These are phyloP conservation scores for Naematelia aurantialba DNA, from an alignment of 768 basidiomycete genomes.

Conservation along the genomic window DNA sequence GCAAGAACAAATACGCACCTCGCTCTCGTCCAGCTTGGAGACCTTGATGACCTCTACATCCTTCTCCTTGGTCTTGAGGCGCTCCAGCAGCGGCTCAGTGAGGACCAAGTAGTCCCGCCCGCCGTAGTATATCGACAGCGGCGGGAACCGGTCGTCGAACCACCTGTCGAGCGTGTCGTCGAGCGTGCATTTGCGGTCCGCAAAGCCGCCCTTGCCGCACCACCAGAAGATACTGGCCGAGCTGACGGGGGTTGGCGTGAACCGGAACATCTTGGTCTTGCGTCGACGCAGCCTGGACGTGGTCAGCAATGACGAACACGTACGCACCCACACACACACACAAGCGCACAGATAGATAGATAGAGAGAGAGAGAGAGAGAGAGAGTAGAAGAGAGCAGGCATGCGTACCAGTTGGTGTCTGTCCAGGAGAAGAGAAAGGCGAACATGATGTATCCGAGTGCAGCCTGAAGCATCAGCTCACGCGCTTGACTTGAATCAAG, in stretches of 20 bases:
- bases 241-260: conserved; percentile 56
- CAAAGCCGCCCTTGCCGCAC: conserved; percentile 56
- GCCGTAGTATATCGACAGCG: conserved; percentile 53
- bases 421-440: conserved; percentile 57
- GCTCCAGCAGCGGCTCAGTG: conserved; percentile 54
- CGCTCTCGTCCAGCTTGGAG: conserved; percentile 53
- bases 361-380: too few species aligned
- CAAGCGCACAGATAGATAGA: too few species aligned
- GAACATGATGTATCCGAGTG: conserved; percentile 56
- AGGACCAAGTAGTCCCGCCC: conserved; percentile 55
- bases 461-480: conserved; percentile 21
- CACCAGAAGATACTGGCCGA: conserved; percentile 54
- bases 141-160: conserved; percentile 56
- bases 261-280: conserved; percentile 57
- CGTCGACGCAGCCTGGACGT: conserved; percentile 51
- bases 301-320: neutral
- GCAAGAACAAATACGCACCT: conserved; percentile 48
- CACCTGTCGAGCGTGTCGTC: conserved; percentile 52
- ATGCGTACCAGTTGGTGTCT: conserved; percentile 54
- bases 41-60: conserved; percentile 54
- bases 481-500: too few species aligned
- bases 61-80: conserved; percentile 52
- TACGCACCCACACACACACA: too few species aligned
- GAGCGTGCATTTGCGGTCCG: conserved; percentile 52
- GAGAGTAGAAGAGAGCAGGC: neutral